A percentile compares a stretch with the other conserved stretches of the same genome.
These are phyloP conservation scores for Plasmodium blacklocki DNA, from an alignment of 169 alveolate genomes.

Conservation along the genomic window DNA sequence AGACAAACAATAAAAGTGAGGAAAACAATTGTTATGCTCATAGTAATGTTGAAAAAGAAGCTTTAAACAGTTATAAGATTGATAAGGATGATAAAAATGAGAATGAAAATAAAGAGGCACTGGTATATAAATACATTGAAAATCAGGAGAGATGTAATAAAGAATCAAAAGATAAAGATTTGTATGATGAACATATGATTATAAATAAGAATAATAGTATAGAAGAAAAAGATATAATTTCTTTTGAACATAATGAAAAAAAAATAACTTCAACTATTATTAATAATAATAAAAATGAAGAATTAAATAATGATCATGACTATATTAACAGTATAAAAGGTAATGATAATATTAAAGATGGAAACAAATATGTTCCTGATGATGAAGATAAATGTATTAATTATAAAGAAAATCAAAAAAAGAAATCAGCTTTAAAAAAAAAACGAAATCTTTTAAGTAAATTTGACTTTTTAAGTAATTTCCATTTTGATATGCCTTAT, in stretches of 20 bases:
- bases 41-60: background rate
- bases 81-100: constrained; percentile 10
- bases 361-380: background rate
- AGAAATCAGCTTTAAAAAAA: constrained; percentile 19
- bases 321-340: background rate
- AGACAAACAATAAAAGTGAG: background rate
- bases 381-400: background rate
- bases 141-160: background rate
- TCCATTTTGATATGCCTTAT: constrained; percentile 28
- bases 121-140: no score
- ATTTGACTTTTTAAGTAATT: constrained; percentile 37
- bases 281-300: background rate
- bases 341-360: background rate
- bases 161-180: no score
- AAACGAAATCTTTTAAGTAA: constrained; percentile 15
- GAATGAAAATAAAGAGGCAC: background rate
- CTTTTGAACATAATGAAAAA: background rate
- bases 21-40: background rate
- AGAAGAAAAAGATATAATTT: background rate
- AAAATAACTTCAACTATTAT: background rate
- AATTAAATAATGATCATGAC: background rate
- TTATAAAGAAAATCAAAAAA: constrained; percentile 18
- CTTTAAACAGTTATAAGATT: background rate
- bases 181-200: no score
- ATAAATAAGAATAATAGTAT: no score